Base-by-base conservation (phyloP, 2,329 filamentous ascomycete species). In the Ophiognomonia clavigignenti-juglandacearum region DNA sequence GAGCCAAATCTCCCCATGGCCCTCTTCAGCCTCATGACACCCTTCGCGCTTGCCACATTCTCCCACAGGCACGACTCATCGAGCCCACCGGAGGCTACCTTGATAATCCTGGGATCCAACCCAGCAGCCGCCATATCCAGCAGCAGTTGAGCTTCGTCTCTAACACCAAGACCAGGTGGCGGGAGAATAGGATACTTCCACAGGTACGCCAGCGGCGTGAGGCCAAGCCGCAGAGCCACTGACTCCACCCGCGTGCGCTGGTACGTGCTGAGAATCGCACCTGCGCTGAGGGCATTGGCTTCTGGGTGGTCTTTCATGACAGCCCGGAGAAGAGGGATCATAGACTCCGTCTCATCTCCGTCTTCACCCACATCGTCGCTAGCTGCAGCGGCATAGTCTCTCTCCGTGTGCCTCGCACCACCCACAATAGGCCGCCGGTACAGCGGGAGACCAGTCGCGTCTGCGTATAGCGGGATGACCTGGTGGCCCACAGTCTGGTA, bases 401-500 rank as follows among this genome's bases (percentile, higher is more conserved):
- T 78, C 37, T 77, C 78, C 31, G 80, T 82, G 58, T 89, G 82
- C 19, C 86, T 75, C 1, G 88, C 86, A 5, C 69, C 71, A 34
- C 92, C 93, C 2, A 65, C 62, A 56, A 97, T 96, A 44, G 81
- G 72, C 56, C 84, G 80, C 18, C 93, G 83, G 66, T 93, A 96
- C 2, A 98, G 74, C 20, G 92, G 92, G 27, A 97, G 74, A 0
- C 77, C 82, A 2, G 96, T 82, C 27, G 88, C 90, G 39, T 78
- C 66, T 51, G 84, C 83, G 63, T 96, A 97, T 14, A 96, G 76
- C 3, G 91, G 89, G 48, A 97, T 85, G 16, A 96, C 73, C 48
- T 82, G 77, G 66, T 97, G 89, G 11, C 93, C 93, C 51, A 96
- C 88, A 3, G 93, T 98, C 72, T 98, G 93, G 73, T 97, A 98